These are phyloP conservation scores for Fusarium agapanthi DNA, from an alignment of 2,329 filamentous ascomycete genomes.

Conservation along the genomic window DNA sequence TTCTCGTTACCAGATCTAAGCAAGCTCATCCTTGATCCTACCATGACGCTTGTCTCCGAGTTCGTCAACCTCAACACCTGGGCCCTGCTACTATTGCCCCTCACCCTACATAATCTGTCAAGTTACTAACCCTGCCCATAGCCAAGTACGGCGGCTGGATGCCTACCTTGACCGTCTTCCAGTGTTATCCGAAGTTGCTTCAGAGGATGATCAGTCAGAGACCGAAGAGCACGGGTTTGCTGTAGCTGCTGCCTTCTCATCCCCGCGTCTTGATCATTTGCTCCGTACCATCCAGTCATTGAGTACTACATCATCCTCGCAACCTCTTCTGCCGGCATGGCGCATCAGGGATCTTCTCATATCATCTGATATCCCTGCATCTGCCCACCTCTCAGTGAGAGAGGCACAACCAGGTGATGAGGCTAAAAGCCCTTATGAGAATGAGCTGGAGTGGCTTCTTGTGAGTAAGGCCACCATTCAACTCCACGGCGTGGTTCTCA, in stretches of 20 bases:
- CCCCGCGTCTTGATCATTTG: constrained; percentile 67
- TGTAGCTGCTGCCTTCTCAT: constrained; percentile 56
- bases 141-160: constrained; percentile 70
- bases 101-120: neutral
- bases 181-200: constrained; percentile 51
- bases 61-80: constrained; percentile 32
- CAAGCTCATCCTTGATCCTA: constrained; percentile 19
- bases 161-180: constrained; percentile 71
- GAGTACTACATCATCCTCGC: constrained; percentile 73
- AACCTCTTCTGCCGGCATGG: constrained; percentile 66
- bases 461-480: constrained; percentile 93
- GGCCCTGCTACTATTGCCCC: neutral
- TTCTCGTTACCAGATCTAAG: constrained; percentile 18
- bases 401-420: constrained; percentile 34
- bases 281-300: constrained; percentile 75
- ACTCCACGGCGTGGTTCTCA: constrained; percentile 82
- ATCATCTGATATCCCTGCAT: constrained; percentile 65
- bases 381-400: constrained; percentile 46
- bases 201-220: constrained; percentile 53
- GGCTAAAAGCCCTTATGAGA: constrained; percentile 66
- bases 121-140: constrained; percentile 44
- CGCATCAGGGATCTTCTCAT: constrained; percentile 70
- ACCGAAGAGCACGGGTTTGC: constrained; percentile 47
- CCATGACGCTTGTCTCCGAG: constrained; percentile 45
- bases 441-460: constrained; percentile 89